Conservation (phyloP, 2,329 filamentous ascomycete species). For the Lachnum nothofagi region DNA sequence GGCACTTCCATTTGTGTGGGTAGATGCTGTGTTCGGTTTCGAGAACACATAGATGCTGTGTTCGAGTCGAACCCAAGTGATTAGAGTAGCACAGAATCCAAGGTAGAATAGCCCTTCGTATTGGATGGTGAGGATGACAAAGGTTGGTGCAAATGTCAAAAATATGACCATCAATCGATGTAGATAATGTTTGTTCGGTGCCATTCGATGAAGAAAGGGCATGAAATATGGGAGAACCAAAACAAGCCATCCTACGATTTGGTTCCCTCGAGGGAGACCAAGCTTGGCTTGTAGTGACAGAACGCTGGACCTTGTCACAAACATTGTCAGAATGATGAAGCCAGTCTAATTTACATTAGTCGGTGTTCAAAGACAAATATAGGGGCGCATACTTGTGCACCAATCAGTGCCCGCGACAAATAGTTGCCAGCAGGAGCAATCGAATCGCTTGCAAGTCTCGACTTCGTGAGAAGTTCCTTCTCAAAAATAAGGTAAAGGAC, state of each 20-base stretch:
- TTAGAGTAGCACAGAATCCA: constrained; percentile 73
- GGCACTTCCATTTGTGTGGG: constrained; percentile 17
- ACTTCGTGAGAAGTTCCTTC: constrained; percentile 39
- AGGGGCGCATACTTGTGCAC: constrained; percentile 52
- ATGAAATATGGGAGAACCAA: constrained; percentile 70
- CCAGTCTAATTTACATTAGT: constrained; percentile 46
- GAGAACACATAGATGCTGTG: constrained; percentile 60
- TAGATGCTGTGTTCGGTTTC: constrained; percentile 21
- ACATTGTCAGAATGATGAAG: constrained; percentile 71
- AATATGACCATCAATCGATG: constrained; percentile 86
- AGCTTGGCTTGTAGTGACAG: constrained; percentile 76
- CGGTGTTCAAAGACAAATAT: too few species aligned
- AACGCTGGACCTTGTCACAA: constrained; percentile 83
- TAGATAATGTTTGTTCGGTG: constrained; percentile 81
- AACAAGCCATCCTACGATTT: constrained; percentile 78
- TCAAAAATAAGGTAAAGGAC: constrained; percentile 76
- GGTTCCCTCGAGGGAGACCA: constrained; percentile 81
- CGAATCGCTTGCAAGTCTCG: constrained; percentile 24
- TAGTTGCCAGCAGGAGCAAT: constrained; percentile 37
- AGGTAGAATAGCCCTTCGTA: constrained; percentile 97
- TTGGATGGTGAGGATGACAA: constrained; percentile 93
- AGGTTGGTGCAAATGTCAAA: constrained; percentile 84
- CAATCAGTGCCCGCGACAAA: constrained; percentile 56
- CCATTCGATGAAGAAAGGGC: constrained; percentile 74
- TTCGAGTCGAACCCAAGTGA: constrained; percentile 90